These are phyloP conservation scores for Fusarium sp. DNA, from an alignment of 2,329 filamentous ascomycete species.

Conservation along the genomic window DNA sequence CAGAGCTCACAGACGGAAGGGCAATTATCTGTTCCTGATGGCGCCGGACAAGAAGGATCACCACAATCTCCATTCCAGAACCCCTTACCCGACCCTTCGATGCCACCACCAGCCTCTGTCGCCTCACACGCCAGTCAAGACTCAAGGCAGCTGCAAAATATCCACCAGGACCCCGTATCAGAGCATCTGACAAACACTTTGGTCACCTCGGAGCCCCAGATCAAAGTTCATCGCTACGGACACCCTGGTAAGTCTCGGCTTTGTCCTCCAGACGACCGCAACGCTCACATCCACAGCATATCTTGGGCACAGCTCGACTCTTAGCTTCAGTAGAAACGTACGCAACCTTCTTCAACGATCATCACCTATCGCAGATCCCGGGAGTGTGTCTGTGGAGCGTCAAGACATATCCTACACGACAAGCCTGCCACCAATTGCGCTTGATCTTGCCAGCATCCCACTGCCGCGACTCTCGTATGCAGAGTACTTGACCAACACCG, in stretches of 20 bases:
- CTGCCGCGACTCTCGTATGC: slow-evolving; percentile 32
- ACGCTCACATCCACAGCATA: slow-evolving; percentile 24
- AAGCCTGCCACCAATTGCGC: slow-evolving; percentile 20
- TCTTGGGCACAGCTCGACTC: slow-evolving; percentile 36
- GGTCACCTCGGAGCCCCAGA: slow-evolving; percentile 34
- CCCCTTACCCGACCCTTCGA: background rate
- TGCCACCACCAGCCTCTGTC: background rate
- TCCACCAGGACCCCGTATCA: background rate
- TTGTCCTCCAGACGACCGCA: accelerated
- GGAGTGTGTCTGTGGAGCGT: slow-evolving; percentile 27
- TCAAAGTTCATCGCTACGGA: slow-evolving; percentile 36
- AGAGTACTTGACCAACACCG: slow-evolving; percentile 34
- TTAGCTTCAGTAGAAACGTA: slow-evolving; percentile 36
- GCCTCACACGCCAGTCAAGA: background rate
- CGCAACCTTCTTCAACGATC: slow-evolving; percentile 35
- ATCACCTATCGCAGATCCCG: slow-evolving; percentile 21
- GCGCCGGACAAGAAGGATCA: background rate
- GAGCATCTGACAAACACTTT: slow-evolving; percentile 31
- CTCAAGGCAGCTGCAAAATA: too few species aligned
- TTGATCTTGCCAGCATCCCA: slow-evolving; percentile 25
- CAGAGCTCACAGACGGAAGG: background rate
- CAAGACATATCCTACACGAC: slow-evolving; percentile 33
- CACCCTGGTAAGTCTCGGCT: slow-evolving; percentile 20
- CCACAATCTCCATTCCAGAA: background rate
- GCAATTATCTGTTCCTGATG: too few species aligned